Evolutionary conservation across 306 rosid genomes (phyloP).

Genomic region (Hippophae gyantsensis): DNA sequence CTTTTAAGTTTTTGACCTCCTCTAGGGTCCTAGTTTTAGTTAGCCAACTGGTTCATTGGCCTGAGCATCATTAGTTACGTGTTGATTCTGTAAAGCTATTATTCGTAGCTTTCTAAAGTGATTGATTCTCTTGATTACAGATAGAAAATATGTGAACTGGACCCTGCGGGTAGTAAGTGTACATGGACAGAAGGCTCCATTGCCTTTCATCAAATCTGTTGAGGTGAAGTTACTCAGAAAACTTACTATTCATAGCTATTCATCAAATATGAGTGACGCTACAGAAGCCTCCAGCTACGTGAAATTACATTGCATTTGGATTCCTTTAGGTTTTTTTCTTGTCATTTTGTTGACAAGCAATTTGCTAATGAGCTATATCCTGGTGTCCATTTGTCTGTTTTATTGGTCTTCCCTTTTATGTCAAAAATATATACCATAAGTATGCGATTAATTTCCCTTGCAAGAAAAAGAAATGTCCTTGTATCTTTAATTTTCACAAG

Average conservation of each 20-base stretch:
- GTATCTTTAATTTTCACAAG: background rate
- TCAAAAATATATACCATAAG: constrained; percentile 3
- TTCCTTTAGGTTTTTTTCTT: background rate
- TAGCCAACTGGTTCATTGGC: too few species aligned
- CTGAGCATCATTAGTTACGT: background rate
- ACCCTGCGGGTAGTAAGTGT: constrained; percentile 73
- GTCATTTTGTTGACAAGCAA: background rate
- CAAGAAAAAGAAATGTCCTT: background rate
- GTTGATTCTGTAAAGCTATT: constrained; percentile 13
- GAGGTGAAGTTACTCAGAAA: constrained; percentile 51
- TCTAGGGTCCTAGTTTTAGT: too few species aligned
- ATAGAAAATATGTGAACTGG: constrained; percentile 83
- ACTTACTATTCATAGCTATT: constrained; percentile 19
- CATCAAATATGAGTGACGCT: constrained; percentile 5
- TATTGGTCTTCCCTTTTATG: background rate
- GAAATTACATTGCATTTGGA: background rate
- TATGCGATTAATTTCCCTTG: background rate
- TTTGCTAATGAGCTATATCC: background rate
- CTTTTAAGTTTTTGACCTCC: too few species aligned
- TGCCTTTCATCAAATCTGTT: constrained; percentile 73
- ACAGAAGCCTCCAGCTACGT: background rate
- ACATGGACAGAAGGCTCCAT: constrained; percentile 70
- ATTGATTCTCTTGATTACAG: constrained; percentile 43
- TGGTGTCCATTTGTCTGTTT: background rate
- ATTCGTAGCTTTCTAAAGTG: constrained; percentile 19